phyloP scores from a whole-genome alignment of 495 filamentous ascomycete species.

The Aspergillus homomorphus region DNA sequence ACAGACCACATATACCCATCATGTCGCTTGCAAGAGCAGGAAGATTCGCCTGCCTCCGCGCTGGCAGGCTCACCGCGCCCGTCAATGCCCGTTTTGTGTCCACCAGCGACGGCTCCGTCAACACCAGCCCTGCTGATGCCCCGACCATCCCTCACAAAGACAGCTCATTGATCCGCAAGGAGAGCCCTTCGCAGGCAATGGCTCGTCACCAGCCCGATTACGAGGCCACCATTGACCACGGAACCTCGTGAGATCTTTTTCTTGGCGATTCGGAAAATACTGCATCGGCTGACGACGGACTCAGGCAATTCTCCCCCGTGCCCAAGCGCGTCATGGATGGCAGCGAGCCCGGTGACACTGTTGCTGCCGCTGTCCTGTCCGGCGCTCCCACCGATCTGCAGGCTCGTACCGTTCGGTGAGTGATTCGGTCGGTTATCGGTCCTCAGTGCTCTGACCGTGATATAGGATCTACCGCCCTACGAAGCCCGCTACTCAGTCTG shows the following conservation, averaged over 20 bases:
- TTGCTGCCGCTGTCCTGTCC: conserved; percentile 82
- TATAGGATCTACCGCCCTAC: conserved; percentile 80
- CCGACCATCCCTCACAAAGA: conserved; percentile 34
- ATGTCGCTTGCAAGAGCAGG: conserved; percentile 48
- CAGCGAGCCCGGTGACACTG: conserved; percentile 71
- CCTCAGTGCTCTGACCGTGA: conserved; percentile 22
- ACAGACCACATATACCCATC: conserved; percentile 23
- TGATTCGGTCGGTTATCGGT: background rate
- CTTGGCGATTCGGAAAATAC: conserved; percentile 1
- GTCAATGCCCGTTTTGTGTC: conserved; percentile 40
- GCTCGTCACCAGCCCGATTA: conserved; percentile 75
- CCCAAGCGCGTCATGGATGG: conserved; percentile 86
- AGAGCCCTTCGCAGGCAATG: conserved; percentile 50
- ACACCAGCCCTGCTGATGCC: conserved; percentile 41
- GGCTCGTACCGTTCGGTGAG: conserved; percentile 86
- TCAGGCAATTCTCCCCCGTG: conserved; percentile 81
- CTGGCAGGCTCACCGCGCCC: conserved; percentile 28
- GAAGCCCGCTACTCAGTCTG: conserved; percentile 93
- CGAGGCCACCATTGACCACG: conserved; percentile 70
- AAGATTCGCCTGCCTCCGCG: conserved; percentile 37
- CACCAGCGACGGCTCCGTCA: conserved; percentile 29
- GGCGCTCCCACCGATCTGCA: conserved; percentile 92
- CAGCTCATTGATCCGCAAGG: conserved; percentile 51
- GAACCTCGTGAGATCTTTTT: conserved; percentile 65
- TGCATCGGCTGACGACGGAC: conserved; percentile 23